Base-by-base conservation (phyloP, 805 yeast genomes). In the Debaryomyces hansenii region DNA sequence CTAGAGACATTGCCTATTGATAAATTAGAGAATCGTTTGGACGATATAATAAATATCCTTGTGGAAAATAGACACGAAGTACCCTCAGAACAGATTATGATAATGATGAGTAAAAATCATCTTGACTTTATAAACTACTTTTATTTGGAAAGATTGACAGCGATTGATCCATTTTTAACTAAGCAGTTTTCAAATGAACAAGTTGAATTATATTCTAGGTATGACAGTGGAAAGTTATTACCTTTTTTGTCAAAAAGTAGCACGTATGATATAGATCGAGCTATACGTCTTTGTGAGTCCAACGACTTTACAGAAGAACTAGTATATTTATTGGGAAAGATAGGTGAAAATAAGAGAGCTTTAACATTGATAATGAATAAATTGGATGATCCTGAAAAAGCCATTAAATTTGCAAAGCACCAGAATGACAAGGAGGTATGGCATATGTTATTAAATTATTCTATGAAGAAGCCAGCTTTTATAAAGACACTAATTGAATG, bases 301-400 rank as follows among this genome's bases (percentile, higher is more conserved):
- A 68, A 74, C 18, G 74, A 74, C 1, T 74, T 78, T 35, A 75
- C 74, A 35, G 81, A 84, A 35, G 98, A 92, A 57, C 71, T 90
- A 35, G 96, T 94, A 0, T 90, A 82, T 57, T 65, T 94, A 27
- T 75, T 89, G 50, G 95, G 96, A 4, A 81, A 82, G 55, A 83
- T 87, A 20, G 98, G 99, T 1, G 87, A 87, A 53, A 82, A 84
- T 46, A 77, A 77, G 50, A 78, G 81, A 50, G 98, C 98, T 0
- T 67, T 92, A 55, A 77, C 74, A 47, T 70, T 94, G 37, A 90
- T 94, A 12, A 82, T 90, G 34, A 85, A 87, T 52, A 78, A 87
- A 54, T 67, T 91, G 42, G 76, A 84, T 45, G 94, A 92, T 60
- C 92, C 96, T 0, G 77, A 78, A 35, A 74, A 79, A 52, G 98